A percentile compares a stretch with the other conserved stretches of the same genome.
Evolutionary conservation across 257 asterid species (phyloP).

Genomic region (Mitragyna speciosa): DNA sequence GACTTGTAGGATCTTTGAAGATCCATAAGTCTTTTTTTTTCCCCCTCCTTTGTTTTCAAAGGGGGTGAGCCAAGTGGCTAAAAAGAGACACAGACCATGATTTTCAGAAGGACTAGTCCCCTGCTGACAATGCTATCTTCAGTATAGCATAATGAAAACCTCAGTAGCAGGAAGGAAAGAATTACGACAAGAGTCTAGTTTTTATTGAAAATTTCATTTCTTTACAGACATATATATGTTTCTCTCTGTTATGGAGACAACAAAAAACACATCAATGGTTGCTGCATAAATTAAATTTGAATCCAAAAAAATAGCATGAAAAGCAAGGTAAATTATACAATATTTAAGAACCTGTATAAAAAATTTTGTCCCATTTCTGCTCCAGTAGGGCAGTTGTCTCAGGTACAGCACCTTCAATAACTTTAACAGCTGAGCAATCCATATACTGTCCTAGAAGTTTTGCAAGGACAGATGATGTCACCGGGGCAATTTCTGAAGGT

Average conservation of each 20-base stretch:
- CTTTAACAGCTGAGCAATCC: constrained; percentile 73
- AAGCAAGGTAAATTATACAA: not conserved
- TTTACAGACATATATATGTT: not conserved
- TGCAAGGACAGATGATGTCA: constrained; percentile 59
- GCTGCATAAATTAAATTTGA: not conserved
- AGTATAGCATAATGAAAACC: not conserved
- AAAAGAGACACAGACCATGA: not conserved
- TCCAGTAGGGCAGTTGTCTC: constrained; percentile 60
- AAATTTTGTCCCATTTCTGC: constrained; percentile 76
- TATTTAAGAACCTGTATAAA: constrained; percentile 55
- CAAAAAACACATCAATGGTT: not conserved
- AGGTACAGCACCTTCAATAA: constrained; percentile 63
- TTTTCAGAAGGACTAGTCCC: not conserved
- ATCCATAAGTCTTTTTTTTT: not conserved
- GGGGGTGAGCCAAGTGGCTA: not conserved
- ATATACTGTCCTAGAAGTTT: constrained; percentile 61
- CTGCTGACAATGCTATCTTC: not conserved
- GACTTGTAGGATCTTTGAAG: not conserved
- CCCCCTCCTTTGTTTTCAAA: not conserved
- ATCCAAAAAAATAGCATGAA: not conserved
- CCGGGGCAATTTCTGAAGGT: constrained; percentile 57
- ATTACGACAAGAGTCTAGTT: not conserved
- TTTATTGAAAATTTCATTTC: not conserved
- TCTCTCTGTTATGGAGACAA: not conserved
- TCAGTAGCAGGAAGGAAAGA: not conserved